Evolutionary conservation across 371 early-diverging fungal species (phyloP), one percentile per base, ranked within the genome.

Genomic region (Rhizopus microsporus): DNA sequence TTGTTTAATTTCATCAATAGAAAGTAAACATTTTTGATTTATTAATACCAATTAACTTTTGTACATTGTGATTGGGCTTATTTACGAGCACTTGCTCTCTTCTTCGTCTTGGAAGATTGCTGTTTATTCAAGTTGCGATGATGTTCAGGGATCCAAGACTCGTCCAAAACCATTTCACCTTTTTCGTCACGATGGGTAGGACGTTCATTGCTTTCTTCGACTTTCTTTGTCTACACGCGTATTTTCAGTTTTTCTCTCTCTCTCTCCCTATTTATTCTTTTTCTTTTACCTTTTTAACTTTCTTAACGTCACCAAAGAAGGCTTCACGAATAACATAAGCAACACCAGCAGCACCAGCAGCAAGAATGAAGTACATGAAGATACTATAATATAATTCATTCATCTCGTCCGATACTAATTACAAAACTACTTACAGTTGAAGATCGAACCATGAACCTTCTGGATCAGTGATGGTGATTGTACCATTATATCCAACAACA

Each of bases 141-240:
- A 2, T 68, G 65, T 29, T 75, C 74, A 54, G 78, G 78, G 46
- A 78, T 78, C 78, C 78, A 78, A 29, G 78, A 73, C 57, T 78
- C 63, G 61, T 78, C 78, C 57, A 78, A 65, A 35, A 78, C 72
- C 75, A 78, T 69, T 12, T 78, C 62, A 47, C 78, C 78, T 68
- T 71, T 71, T 54, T 75, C 78, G 59, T 78, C 74, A 66, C 78
- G 78, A n/a, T 78, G 78, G 43, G 74, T 60, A 51, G 74, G 68
- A 46, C 66, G 70, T 29, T 62, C 71, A 61, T 56, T 57, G 13
- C 56, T 40, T 46, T 70, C 75, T 32, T 59, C 60, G 29, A 50
- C 59, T 62, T 72, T 72, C 67, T 73, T 73, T 32, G 62, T 39
- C 74, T 69, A 57, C 4, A 47, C 3, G 30, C 9, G 32, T 2